Percentiles rank a stretch among this genome's conserved stretches.
Evolutionary conservation across 2,329 filamentous ascomycete genomes (phyloP).

Genomic region (Huntiella omanensis): DNA sequence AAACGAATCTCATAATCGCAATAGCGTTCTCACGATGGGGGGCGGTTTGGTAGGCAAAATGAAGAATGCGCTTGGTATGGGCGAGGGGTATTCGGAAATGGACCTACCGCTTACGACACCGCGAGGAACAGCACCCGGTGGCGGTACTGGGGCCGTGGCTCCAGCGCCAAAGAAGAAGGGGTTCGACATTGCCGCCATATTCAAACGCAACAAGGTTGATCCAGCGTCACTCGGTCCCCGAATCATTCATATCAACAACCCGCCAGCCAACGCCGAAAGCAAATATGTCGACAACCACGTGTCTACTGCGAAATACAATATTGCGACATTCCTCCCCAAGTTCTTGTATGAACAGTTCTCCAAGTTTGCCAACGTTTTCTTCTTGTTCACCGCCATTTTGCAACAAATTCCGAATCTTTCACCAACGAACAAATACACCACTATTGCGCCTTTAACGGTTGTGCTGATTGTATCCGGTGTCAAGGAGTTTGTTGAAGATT

Average conservation of each 20-base stretch:
- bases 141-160: constrained; percentile 20
- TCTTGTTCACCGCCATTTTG: constrained; percentile 86
- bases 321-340: constrained; percentile 83
- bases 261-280: constrained; percentile 71
- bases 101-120: constrained; percentile 80
- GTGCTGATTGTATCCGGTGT: constrained; percentile 87
- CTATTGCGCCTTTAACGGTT: constrained; percentile 79
- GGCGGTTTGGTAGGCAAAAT: constrained; percentile 73
- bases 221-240: constrained; percentile 80
- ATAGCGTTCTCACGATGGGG: constrained; percentile 73
- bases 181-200: constrained; percentile 60
- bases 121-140: constrained; percentile 20
- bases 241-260: constrained; percentile 91
- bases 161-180: constrained; percentile 30
- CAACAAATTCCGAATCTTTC: constrained; percentile 93
- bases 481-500: constrained; percentile 89
- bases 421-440: constrained; percentile 88
- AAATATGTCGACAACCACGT: constrained; percentile 95
- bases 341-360: constrained; percentile 98
- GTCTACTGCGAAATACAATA: constrained; percentile 93
- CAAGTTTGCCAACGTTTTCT: constrained; percentile 98
- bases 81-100: constrained; percentile 87
- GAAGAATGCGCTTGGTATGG: constrained; percentile 83
- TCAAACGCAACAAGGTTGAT: constrained; percentile 68
- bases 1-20: constrained; percentile 52